These are phyloP conservation scores for Ormosia emarginata DNA, from an alignment of 306 rosid genomes.

Conservation along the genomic window DNA sequence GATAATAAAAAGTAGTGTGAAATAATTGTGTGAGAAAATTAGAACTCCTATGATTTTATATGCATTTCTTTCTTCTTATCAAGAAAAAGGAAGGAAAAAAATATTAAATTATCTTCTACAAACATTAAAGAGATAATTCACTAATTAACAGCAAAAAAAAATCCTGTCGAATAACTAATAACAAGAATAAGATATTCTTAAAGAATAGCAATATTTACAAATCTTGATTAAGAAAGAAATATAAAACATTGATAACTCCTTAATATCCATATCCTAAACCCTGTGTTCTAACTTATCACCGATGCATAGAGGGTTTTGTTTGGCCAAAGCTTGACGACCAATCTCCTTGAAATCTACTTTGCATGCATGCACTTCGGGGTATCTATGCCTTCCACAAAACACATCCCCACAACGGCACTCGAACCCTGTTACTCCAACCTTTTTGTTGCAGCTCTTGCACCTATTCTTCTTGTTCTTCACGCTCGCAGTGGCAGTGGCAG, in stretches of 20 bases:
- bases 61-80: too few relatives aligned
- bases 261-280: neutral
- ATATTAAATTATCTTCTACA: neutral
- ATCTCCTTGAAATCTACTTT: slow-evolving; percentile 8
- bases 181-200: neutral
- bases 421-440: slow-evolving; percentile 22
- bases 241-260: neutral
- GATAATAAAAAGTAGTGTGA: too few relatives aligned
- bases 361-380: slow-evolving; percentile 24
- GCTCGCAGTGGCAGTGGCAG: neutral
- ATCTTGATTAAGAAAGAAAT: neutral
- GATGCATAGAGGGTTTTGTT: neutral
- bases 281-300: neutral
- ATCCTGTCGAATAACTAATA: neutral
- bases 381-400: slow-evolving; percentile 34
- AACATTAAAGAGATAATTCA: neutral
- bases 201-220: neutral
- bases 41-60: too few relatives aligned
- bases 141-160: neutral
- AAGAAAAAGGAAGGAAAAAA: too few relatives aligned
- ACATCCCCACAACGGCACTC: slow-evolving; percentile 27
- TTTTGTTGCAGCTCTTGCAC: slow-evolving; percentile 35
- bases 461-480: neutral
- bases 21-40: too few relatives aligned
- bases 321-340: neutral